Conservation (phyloP, 1,284 basidiomycete species). For the Cystobasidium slooffiae region DNA sequence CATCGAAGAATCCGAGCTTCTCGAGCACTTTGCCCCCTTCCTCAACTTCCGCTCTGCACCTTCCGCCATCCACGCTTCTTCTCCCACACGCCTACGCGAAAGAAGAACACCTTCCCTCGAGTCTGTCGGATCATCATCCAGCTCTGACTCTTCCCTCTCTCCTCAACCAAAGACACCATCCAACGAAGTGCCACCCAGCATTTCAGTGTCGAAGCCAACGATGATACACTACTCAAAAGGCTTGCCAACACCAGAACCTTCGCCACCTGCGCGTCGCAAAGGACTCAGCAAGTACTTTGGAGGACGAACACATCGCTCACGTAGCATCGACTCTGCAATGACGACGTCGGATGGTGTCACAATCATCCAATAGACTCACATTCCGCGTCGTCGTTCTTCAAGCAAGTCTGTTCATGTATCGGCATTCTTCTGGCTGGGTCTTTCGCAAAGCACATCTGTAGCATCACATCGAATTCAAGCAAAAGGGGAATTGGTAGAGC, state of each 20-base stretch:
- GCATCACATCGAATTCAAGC: background rate
- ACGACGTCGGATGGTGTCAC: constrained; percentile 43
- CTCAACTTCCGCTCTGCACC: constrained; percentile 42
- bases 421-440: constrained; percentile 5
- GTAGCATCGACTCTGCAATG: constrained; percentile 37
- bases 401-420: constrained; percentile 5
- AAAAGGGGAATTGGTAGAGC: background rate
- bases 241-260: constrained; percentile 44
- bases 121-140: constrained; percentile 42
- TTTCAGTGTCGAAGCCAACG: constrained; percentile 12
- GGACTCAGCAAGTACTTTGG: constrained; percentile 41
- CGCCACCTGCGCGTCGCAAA: constrained; percentile 40
- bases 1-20: constrained; percentile 77
- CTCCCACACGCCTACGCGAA: constrained; percentile 25
- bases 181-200: constrained; percentile 20
- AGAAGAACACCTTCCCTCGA: constrained; percentile 44
- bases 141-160: constrained; percentile 40
- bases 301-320: constrained; percentile 34
- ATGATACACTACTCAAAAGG: constrained; percentile 20
- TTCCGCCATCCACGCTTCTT: constrained; percentile 4
- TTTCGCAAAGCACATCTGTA: constrained; percentile 20
- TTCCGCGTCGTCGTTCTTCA: background rate
- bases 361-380: constrained; percentile 30
- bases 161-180: constrained; percentile 44
- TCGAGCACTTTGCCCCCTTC: constrained; percentile 56